Evolutionary conservation across 2,329 filamentous ascomycete genomes (phyloP).

Genomic region (Fusarium zealandicum): DNA sequence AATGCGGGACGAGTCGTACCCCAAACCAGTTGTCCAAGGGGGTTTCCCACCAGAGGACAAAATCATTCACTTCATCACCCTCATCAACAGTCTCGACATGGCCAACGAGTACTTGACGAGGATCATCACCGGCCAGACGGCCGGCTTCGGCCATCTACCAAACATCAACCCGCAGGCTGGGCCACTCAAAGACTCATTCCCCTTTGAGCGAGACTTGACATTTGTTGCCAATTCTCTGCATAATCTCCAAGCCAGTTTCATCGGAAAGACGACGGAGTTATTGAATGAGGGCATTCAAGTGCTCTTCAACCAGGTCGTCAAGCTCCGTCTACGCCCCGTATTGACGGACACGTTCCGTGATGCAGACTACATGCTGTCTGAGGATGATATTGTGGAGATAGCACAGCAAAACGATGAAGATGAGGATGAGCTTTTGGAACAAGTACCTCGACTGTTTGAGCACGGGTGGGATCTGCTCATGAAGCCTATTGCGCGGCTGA

Average conservation of each 20-base stretch:
- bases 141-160: constrained; percentile 49
- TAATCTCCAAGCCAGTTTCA: constrained; percentile 74
- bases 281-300: constrained; percentile 85
- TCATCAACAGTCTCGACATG: constrained; percentile 95
- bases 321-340: constrained; percentile 82
- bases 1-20: constrained; percentile 96
- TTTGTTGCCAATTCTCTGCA: constrained; percentile 74
- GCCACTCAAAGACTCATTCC: constrained; percentile 72
- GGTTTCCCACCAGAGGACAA: constrained; percentile 86
- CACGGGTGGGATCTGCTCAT: constrained; percentile 86
- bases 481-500: constrained; percentile 81
- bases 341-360: constrained; percentile 91
- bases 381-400: constrained; percentile 66
- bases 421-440: constrained; percentile 64
- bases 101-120: constrained; percentile 89
- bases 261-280: constrained; percentile 80
- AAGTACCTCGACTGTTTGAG: constrained; percentile 82
- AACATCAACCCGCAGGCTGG: constrained; percentile 49
- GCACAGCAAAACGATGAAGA: constrained; percentile 62
- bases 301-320: constrained; percentile 86
- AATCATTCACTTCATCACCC: constrained; percentile 86
- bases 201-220: constrained; percentile 76
- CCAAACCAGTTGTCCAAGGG: constrained; percentile 78
- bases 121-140: constrained; percentile 76
- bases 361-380: constrained; percentile 78